Conservation (phyloP, 345 rosid species). For the Mercurialis annua region DNA sequence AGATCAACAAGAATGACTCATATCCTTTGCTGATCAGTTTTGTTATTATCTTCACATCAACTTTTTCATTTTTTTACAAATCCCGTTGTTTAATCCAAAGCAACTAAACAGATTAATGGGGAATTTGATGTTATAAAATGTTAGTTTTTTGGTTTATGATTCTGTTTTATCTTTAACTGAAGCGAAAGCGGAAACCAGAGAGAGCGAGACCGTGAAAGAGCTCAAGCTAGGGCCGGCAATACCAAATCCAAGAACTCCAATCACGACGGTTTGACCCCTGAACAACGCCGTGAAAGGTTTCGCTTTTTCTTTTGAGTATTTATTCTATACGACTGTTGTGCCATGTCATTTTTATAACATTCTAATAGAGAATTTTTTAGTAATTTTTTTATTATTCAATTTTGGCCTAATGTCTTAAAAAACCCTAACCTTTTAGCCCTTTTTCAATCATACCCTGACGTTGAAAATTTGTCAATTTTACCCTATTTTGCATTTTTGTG, state of each 20-base stretch:
- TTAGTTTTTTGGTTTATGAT: constrained; percentile 6
- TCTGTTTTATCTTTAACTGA: constrained; percentile 21
- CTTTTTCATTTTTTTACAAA: no score
- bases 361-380: no score
- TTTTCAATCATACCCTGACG: no score
- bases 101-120: not conserved
- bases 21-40: constrained; percentile 23
- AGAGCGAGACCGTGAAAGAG: constrained; percentile 52
- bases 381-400: no score
- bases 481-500: no score
- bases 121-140: not conserved
- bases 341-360: no score
- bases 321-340: no score
- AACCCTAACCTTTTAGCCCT: no score
- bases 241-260: constrained; percentile 30
- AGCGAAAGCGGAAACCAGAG: constrained; percentile 58
- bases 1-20: constrained; percentile 13
- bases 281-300: constrained; percentile 59
- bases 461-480: no score
- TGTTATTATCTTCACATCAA: not conserved
- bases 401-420: no score
- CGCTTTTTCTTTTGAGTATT: not conserved
- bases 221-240: constrained; percentile 32
- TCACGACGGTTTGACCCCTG: constrained; percentile 53
- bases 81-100: not conserved